Conservation (phyloP, 148 eudicot genomes). For the Cornus florida region DNA sequence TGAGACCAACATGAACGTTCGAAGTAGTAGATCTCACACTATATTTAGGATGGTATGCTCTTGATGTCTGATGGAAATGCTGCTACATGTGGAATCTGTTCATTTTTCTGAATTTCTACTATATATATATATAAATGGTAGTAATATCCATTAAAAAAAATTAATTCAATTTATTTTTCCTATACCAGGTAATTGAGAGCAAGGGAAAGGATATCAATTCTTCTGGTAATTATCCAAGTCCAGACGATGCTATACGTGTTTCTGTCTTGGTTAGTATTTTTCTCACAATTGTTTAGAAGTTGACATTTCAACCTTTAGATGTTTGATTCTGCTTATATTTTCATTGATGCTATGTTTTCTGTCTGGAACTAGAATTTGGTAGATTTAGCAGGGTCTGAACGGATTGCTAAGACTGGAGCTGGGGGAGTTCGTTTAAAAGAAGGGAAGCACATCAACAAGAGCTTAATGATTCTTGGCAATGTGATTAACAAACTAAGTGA, state of each 20-base stretch:
- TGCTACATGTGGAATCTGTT: slow-evolving; percentile 6
- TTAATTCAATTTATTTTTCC: not conserved
- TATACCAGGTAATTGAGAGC: slow-evolving; percentile 84
- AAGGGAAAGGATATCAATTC: slow-evolving; percentile 59
- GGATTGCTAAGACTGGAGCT: slow-evolving; percentile 98
- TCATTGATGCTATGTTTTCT: slow-evolving; percentile 6
- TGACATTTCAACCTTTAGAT: not conserved
- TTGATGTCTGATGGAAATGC: slow-evolving; percentile 18
- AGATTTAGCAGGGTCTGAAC: slow-evolving; percentile 95
- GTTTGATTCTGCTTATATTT: not conserved
- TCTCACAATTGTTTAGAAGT: not conserved
- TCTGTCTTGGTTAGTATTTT: slow-evolving; percentile 75
- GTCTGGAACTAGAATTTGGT: slow-evolving; percentile 67
- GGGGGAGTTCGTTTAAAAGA: slow-evolving; percentile 94
- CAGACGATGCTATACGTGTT: slow-evolving; percentile 89
- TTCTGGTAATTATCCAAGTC: slow-evolving; percentile 35
- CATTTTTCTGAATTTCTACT: not conserved
- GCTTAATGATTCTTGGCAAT: slow-evolving; percentile 94
- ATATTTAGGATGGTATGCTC: slow-evolving; percentile 89
- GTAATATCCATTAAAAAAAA: not conserved
- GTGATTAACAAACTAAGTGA: slow-evolving; percentile 97
- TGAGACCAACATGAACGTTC: slow-evolving; percentile 96
- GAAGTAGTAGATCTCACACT: slow-evolving; percentile 98
- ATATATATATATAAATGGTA: not conserved
- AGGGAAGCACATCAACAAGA: slow-evolving; percentile 95